Evolutionary conservation across 225 moss, liverwort and hornwort species (phyloP), one percentile per base, ranked within the genome.

Genomic region (Pseudisothecium myosuroides): DNA sequence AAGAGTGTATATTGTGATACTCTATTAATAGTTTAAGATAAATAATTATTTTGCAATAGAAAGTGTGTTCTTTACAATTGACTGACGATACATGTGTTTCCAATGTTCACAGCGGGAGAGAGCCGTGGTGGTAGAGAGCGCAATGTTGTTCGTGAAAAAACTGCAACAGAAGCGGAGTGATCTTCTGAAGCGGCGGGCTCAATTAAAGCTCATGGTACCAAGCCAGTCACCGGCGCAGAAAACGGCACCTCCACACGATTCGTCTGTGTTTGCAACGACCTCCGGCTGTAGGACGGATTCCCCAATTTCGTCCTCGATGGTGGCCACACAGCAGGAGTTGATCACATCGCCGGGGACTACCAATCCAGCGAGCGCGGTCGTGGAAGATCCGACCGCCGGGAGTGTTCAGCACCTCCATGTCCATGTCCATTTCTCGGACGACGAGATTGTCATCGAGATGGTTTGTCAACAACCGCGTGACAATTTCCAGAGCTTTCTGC

Each of bases 91-190:
- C n/a, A 43, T 20, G 55, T 71, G 64, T 91, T 61, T 80, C 41
- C 32, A 64, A 56, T 85, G 63, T 17, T 41, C 31, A 41, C 88
- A 94, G 94, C 93, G 94, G 54, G 94, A 94, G 74, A 92, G 94
- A 84, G 90, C 93, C 27, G 90, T 92, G 71, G 88, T 93, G 39
- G 91, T 94, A 59, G 93, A 93, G 88, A 84, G 87, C 85, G 93
- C 94, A 61, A 89, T 93, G 81, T 27, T 62, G 61, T 92, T 93
- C 23, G 92, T 94, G 88, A 94, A 94, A 87, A 87, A 92, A 54
- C 49, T 94, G 92, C 92, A 90, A 75, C 93, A 88, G 86, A 93
- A 89, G 78, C 88, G 91, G 49, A 65, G 41, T 55, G 93, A 89
- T 49, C 90, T 94, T 56, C 56, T 94, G 43, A 89, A 89, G 88